Conservation (phyloP, 176 grass and related monocot genomes). For the Coix lacrymajobi region DNA sequence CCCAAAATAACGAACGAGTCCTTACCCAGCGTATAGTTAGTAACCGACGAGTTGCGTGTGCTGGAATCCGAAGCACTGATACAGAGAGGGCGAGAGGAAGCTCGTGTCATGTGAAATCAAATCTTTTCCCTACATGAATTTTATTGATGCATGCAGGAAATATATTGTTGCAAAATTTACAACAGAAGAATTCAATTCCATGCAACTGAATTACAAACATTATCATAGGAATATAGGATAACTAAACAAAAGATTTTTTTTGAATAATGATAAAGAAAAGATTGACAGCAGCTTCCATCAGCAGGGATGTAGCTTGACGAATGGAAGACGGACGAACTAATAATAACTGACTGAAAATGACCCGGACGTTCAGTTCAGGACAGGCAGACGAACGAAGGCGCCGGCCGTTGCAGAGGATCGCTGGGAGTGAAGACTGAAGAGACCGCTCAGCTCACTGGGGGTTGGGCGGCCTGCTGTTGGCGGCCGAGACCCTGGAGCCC, state of each 20-base stretch:
- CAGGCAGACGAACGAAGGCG: not conserved
- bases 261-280: not conserved
- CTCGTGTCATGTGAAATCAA: not conserved
- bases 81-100: no score
- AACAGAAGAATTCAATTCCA: not conserved
- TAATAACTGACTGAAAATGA: not conserved
- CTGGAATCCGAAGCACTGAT: no score
- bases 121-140: not conserved
- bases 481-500: slow-evolving; percentile 66
- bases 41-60: no score
- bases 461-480: slow-evolving; percentile 61
- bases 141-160: not conserved
- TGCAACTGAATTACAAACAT: not conserved
- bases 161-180: not conserved
- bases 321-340: not conserved
- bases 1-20: no score
- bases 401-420: not conserved
- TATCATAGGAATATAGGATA: not conserved
- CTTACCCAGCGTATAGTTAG: no score
- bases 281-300: not conserved
- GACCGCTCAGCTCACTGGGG: slow-evolving; percentile 32
- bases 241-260: no score
- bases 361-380: not conserved
- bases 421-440: no score
- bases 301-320: not conserved